Evolutionary conservation across 1,284 basidiomycete species (phyloP).

Genomic region (Cutaneotrichosporon arboriforme): DNA sequence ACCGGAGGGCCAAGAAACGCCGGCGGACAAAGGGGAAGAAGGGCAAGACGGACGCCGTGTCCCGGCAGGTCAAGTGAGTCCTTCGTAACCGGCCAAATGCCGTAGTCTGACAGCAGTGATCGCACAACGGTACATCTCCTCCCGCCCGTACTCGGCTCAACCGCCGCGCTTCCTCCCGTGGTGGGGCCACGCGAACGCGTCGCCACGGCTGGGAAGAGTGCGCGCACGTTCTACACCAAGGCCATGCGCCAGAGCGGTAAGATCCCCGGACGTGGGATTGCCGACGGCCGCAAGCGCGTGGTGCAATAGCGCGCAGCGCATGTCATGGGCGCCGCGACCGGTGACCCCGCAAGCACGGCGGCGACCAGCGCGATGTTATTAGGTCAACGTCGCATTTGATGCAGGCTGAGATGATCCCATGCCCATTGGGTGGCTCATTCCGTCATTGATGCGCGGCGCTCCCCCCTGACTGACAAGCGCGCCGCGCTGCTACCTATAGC

Average conservation of each 20-base stretch:
- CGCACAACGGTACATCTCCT: conserved; percentile 23
- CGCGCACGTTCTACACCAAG: conserved; percentile 26
- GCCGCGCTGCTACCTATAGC: too few relatives aligned
- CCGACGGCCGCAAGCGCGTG: conserved; percentile 27
- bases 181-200: conserved; percentile 15
- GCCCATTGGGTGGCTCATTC: too few relatives aligned
- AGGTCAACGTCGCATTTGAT: too few relatives aligned
- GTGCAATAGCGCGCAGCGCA: neutral
- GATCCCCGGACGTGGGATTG: conserved; percentile 24
- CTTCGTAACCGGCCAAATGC: neutral
- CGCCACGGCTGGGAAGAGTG: neutral
- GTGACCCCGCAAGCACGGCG: too few relatives aligned
- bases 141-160: conserved; percentile 13
- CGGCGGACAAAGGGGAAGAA: conserved; percentile 8
- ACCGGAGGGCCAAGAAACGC: conserved; percentile 4
- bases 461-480: too few relatives aligned
- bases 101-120: conserved; percentile 5
- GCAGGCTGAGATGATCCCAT: too few relatives aligned
- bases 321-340: too few relatives aligned
- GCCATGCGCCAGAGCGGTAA: conserved; percentile 35
- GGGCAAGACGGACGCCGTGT: conserved; percentile 7
- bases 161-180: conserved; percentile 24
- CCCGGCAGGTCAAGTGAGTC: conserved; percentile 7
- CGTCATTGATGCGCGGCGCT: too few relatives aligned
- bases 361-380: too few relatives aligned